These are phyloP conservation scores for Plectosphaerella sp. DNA, from an alignment of 2,329 filamentous ascomycete genomes.

Conservation along the genomic window DNA sequence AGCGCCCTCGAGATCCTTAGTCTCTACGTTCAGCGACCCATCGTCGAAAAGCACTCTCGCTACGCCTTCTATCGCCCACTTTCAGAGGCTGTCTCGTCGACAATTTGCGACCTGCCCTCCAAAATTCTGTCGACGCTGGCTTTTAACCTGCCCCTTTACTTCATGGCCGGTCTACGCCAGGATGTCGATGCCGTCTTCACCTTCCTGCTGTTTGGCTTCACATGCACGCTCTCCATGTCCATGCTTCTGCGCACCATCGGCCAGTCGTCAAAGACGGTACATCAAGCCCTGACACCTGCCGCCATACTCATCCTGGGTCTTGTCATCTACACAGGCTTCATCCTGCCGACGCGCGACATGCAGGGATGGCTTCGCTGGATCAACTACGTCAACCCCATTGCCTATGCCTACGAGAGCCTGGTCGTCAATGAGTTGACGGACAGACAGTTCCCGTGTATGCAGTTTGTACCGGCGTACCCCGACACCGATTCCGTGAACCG, in stretches of 20 bases:
- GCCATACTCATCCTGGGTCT: conserved; percentile 47
- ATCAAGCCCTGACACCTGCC: conserved; percentile 48
- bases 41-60: conserved; percentile 20
- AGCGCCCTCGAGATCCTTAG: conserved; percentile 16
- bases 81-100: conserved; percentile 8
- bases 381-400: conserved; percentile 46
- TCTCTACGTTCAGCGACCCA: conserved; percentile 18
- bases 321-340: conserved; percentile 53
- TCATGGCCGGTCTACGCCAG: conserved; percentile 57
- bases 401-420: conserved; percentile 64
- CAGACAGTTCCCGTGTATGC: conserved; percentile 34
- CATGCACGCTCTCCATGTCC: conserved; percentile 43
- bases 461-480: conserved; percentile 18
- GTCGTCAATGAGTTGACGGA: conserved; percentile 60
- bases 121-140: conserved; percentile 43
- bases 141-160: conserved; percentile 61
- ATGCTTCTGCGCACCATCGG: conserved; percentile 46
- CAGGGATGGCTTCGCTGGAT: conserved; percentile 47
- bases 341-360: conserved; percentile 34
- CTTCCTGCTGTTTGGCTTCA: conserved; percentile 46
- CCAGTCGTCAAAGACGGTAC: conserved; percentile 42
- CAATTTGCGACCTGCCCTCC: conserved; percentile 15
- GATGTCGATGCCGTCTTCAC: conserved; percentile 50
- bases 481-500: conserved; percentile 16
- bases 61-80: conserved; percentile 28